Evolutionary conservation across 352 stramenopile genomes (phyloP).

Genomic region (Pythium aquatile): DNA sequence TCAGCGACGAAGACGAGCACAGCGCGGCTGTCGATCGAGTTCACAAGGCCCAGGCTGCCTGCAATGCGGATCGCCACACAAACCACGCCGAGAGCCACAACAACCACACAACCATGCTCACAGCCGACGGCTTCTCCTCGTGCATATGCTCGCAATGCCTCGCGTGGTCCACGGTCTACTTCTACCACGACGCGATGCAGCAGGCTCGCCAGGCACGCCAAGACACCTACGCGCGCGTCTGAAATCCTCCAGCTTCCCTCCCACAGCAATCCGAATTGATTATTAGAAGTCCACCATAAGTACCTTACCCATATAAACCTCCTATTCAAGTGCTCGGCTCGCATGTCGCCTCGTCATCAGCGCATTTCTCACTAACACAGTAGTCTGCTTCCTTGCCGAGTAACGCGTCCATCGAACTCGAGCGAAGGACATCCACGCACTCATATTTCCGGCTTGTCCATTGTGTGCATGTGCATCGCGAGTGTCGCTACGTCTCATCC

Average conservation of each 20-base stretch:
- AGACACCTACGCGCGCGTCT: conserved; percentile 10
- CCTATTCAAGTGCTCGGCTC: not conserved
- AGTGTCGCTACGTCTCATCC: not conserved
- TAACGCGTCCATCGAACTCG: not conserved
- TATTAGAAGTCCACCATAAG: not conserved
- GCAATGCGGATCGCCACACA: not conserved
- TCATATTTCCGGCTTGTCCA: not conserved
- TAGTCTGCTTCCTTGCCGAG: not conserved
- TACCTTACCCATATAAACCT: not conserved
- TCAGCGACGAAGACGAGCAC: conserved; percentile 17
- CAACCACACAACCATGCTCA: not conserved
- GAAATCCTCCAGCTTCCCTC: not conserved
- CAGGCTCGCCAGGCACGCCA: not conserved
- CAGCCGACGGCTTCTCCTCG: not conserved
- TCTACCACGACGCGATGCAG: conserved; percentile 9
- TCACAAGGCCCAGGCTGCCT: not conserved
- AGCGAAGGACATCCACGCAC: not conserved
- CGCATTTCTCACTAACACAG: not conserved
- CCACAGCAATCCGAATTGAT: not conserved
- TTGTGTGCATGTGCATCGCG: not conserved
- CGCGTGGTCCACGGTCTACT: conserved; percentile 13
- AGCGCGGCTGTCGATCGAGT: not conserved
- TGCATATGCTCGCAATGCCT: conserved; percentile 16
- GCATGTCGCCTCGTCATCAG: not conserved
- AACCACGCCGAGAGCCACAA: not conserved